A percentile compares a stretch with the other conserved stretches of the same genome.
Conservation (phyloP, 78 protist species). For the Protostelium mycophagum region DNA sequence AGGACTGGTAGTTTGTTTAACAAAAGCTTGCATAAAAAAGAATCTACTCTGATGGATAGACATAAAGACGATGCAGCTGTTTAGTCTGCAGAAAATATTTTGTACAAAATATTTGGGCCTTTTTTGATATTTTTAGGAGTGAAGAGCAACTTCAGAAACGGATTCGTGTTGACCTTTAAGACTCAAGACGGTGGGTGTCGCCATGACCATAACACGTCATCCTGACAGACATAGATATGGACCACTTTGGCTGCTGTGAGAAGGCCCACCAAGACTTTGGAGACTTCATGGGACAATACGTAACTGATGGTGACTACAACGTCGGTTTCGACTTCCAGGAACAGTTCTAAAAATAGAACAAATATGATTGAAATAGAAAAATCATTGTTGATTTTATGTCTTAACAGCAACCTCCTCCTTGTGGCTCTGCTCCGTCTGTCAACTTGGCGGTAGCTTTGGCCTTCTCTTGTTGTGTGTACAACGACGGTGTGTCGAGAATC, state of each 20-base stretch:
- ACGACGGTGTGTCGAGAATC: conserved; percentile 48
- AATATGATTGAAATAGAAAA: too few species aligned
- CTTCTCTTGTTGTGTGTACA: background rate
- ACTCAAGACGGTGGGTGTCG: background rate
- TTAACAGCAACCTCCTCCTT: background rate
- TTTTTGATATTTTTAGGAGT: too few species aligned
- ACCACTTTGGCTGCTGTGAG: background rate
- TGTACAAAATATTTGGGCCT: too few species aligned
- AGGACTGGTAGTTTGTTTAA: too few species aligned
- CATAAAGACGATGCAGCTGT: too few species aligned
- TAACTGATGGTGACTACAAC: background rate
- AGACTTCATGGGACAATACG: background rate
- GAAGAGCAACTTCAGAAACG: background rate
- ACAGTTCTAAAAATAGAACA: background rate
- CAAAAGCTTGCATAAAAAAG: too few species aligned
- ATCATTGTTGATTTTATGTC: too few species aligned
- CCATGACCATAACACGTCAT: background rate
- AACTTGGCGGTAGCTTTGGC: background rate
- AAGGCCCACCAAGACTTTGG: background rate
- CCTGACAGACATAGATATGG: background rate
- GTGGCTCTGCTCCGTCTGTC: background rate
- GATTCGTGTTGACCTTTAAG: background rate
- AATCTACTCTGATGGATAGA: background rate
- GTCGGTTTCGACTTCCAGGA: background rate
- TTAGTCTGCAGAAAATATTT: too few species aligned